Conservation (phyloP, 1,284 basidiomycete genomes). For the Cryptococcus sp. region DNA sequence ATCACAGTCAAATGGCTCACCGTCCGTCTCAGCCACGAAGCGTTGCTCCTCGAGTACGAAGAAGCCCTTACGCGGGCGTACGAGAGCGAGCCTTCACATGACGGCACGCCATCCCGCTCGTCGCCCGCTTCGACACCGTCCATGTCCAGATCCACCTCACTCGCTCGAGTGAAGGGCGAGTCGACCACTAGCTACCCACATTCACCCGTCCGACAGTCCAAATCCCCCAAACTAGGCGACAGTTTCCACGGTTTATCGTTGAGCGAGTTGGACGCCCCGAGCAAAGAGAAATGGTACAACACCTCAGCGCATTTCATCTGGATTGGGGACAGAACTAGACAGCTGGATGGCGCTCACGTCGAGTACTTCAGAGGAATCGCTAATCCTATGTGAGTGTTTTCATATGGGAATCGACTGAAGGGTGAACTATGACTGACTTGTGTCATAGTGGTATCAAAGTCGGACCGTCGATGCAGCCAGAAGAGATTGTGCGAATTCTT, state of each 20-base stretch:
- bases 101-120: slow-evolving; percentile 14
- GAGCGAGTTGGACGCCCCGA: slow-evolving; percentile 4
- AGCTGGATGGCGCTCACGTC: slow-evolving; percentile 88
- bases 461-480: slow-evolving; percentile 78
- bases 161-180: slow-evolving; percentile 10
- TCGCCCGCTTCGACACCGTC: slow-evolving; percentile 29
- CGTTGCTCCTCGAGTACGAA: slow-evolving; percentile 90
- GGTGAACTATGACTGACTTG: too few relatives aligned
- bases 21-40: slow-evolving; percentile 71
- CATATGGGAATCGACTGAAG: too few relatives aligned
- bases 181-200: slow-evolving; percentile 21
- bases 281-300: slow-evolving; percentile 44
- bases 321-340: slow-evolving; percentile 96
- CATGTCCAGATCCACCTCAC: slow-evolving; percentile 32
- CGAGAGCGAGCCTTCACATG: slow-evolving; percentile 1
- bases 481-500: slow-evolving; percentile 78
- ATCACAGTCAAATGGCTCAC: slow-evolving; percentile 6
- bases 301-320: slow-evolving; percentile 87
- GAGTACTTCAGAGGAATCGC: slow-evolving; percentile 94
- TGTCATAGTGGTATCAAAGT: slow-evolving; percentile 76
- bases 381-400: slow-evolving; percentile 70
- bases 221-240: slow-evolving; percentile 13
- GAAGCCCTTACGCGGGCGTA: slow-evolving; percentile 76
- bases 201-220: slow-evolving; percentile 28
- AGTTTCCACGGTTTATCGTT: slow-evolving; percentile 11